Conservation (phyloP, 1,284 basidiomycete genomes). For the Cryptococcus sp. region DNA sequence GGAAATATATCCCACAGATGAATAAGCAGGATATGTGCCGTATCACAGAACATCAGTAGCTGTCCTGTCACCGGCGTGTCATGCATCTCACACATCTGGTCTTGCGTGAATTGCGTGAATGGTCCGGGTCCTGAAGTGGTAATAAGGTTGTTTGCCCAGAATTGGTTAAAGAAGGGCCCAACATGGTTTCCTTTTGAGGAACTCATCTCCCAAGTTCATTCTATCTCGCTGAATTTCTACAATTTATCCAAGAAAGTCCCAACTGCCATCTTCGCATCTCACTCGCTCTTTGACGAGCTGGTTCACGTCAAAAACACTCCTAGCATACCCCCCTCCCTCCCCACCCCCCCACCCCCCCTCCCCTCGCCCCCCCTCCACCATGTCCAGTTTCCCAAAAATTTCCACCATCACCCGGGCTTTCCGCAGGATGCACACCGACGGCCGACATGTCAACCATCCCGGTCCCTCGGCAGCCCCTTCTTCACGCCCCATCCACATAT, state of each 20-base stretch:
- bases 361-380: not conserved
- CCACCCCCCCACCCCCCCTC: not conserved
- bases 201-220: no score
- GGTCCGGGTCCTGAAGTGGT: no score
- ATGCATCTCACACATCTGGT: no score
- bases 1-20: no score
- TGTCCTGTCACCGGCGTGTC: no score
- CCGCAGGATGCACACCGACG: slow-evolving; percentile 33
- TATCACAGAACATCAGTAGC: no score
- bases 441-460: slow-evolving; percentile 28
- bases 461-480: slow-evolving; percentile 15
- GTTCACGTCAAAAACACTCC: not conserved
- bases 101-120: no score
- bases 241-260: not conserved
- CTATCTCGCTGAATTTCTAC: not conserved
- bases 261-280: not conserved
- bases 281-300: not conserved
- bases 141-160: no score
- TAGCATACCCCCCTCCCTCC: not conserved
- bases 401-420: slow-evolving; percentile 3
- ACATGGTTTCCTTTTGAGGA: no score
- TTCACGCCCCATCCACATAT: not conserved
- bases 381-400: slow-evolving; percentile 22
- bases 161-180: no score
- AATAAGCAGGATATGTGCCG: no score